Evolutionary conservation across 805 yeast genomes (phyloP), one percentile per base, ranked within the genome.

Genomic region (Lipomyces sp.): DNA sequence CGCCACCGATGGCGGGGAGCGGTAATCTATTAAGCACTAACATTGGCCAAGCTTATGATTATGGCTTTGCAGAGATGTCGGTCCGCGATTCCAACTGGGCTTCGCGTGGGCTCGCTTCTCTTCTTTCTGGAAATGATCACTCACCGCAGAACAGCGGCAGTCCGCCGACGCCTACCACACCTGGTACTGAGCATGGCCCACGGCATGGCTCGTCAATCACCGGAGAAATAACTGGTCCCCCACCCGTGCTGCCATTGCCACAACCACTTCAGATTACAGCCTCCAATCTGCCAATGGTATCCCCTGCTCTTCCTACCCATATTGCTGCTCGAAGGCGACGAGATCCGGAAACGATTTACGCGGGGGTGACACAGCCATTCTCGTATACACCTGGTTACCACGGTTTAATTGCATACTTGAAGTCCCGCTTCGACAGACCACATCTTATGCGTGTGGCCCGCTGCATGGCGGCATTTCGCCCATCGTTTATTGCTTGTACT

Each of bases 371-470:
- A 30, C 82, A 80, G 61, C 98, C 98, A 0, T 95, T 90, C 75
- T 85, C 93, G 7, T 94, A 95, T 75, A 93, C 97, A 0, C 90
- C 92, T 0, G 97, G 97, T 2, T 94, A 89, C 76, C 97, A 92
- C 77, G 86, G 87, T 57, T 81, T 94, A 64, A 86, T 90, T 72
- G 83, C 86, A 10, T 93, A 93, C 75, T 79, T 94, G 66, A 81
- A 88, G 65, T 80, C 84, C 48, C 78, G 98, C 59, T 92, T 94
- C 75, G 84, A 86, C 58, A 85, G 86, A 66, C 82, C 82, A 15
- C 87, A 88, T 77, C 81, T 94, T 64, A 89, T 92, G 64, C 84
- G 87, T 63, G 88, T 95, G 87, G 92, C 97, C 1, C 87, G 88
- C 74, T 86, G 90, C 7, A 89, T 94, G 88, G 95, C 98, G 0